Percentiles rank a stretch among this genome's conserved stretches.
phyloP scores from a whole-genome alignment of 2,329 filamentous ascomycete genomes.

The Emmonsiellopsis sp. region DNA sequence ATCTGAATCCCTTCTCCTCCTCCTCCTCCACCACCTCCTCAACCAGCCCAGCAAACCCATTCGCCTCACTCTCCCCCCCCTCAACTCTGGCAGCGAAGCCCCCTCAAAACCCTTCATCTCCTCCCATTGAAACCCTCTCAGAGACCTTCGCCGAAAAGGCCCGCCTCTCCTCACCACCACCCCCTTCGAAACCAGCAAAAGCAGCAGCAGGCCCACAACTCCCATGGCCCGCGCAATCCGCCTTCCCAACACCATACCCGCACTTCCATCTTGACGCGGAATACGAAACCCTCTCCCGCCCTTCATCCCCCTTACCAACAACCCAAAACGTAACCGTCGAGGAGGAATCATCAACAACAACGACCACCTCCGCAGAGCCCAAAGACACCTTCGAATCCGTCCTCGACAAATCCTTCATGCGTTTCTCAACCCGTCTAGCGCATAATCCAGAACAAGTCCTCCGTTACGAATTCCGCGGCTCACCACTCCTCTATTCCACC shows the following conservation, averaged over 20 bases:
- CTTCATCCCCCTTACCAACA: slow-evolving; percentile 40
- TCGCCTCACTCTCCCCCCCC: slow-evolving; percentile 41
- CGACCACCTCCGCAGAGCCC: slow-evolving; percentile 35
- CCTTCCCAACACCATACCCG: slow-evolving; percentile 64
- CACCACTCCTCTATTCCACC: slow-evolving; percentile 71
- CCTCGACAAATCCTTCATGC: slow-evolving; percentile 69
- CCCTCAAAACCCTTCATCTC: slow-evolving; percentile 24
- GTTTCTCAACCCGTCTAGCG: slow-evolving; percentile 66
- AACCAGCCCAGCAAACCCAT: slow-evolving; percentile 46
- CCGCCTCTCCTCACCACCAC: slow-evolving; percentile 39
- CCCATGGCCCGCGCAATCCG: slow-evolving; percentile 64
- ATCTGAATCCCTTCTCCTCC: slow-evolving; percentile 49
- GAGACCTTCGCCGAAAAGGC: slow-evolving; percentile 68
- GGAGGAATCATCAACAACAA: slow-evolving; percentile 24
- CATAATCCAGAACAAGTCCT: slow-evolving; percentile 79
- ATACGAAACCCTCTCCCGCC: slow-evolving; percentile 69
- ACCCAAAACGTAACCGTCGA: slow-evolving; percentile 35
- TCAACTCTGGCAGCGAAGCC: slow-evolving; percentile 36
- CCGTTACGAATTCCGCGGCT: slow-evolving; percentile 66
- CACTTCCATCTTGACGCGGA: slow-evolving; percentile 80
- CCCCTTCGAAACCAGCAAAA: slow-evolving; percentile 21
- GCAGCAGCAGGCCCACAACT: slow-evolving; percentile 35
- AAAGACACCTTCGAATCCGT: slow-evolving; percentile 68
- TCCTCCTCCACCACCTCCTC: slow-evolving; percentile 31
- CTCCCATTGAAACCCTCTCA: slow-evolving; percentile 48